phyloP scores from a whole-genome alignment of 2,329 filamentous ascomycete genomes.

The Trichoderma sp. region DNA sequence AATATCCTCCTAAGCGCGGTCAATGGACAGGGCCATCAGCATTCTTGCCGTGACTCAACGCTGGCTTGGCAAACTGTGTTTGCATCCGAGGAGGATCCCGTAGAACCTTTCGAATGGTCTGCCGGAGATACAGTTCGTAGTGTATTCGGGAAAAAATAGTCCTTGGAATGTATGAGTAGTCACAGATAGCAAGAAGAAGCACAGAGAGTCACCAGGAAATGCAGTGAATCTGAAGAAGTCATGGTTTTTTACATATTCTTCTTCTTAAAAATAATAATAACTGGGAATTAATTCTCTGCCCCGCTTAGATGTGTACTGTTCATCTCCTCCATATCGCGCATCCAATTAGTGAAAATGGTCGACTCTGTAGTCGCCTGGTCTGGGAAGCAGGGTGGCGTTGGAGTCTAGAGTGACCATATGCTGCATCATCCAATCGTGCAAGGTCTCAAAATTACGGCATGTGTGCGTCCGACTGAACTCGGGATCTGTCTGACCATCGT shows the following conservation, averaged over 20 bases:
- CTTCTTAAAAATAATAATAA: too few species aligned
- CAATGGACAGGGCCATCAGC: not conserved
- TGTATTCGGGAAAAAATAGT: not conserved
- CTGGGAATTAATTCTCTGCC: too few species aligned
- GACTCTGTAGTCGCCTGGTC: not conserved
- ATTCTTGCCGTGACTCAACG: not conserved
- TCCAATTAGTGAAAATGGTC: not conserved
- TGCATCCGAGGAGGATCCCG: not conserved
- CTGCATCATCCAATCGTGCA: not conserved
- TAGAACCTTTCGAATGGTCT: not conserved
- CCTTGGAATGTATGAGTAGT: not conserved
- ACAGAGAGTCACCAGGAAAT: too few species aligned
- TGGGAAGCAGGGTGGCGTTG: not conserved
- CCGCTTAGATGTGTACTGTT: too few species aligned
- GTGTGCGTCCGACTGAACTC: slow-evolving; percentile 1
- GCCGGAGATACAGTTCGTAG: not conserved
- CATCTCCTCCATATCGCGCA: not conserved
- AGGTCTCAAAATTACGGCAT: not conserved
- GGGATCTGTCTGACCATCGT: not conserved
- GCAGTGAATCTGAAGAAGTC: too few species aligned
- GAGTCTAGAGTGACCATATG: not conserved
- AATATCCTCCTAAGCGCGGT: not conserved
- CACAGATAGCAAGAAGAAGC: not conserved
- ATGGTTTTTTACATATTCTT: too few species aligned
- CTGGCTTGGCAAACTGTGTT: not conserved